Evolutionary conservation across 805 yeast species (phyloP), one percentile per base, ranked within the genome.

Genomic region (Henningerozyma blattae): DNA sequence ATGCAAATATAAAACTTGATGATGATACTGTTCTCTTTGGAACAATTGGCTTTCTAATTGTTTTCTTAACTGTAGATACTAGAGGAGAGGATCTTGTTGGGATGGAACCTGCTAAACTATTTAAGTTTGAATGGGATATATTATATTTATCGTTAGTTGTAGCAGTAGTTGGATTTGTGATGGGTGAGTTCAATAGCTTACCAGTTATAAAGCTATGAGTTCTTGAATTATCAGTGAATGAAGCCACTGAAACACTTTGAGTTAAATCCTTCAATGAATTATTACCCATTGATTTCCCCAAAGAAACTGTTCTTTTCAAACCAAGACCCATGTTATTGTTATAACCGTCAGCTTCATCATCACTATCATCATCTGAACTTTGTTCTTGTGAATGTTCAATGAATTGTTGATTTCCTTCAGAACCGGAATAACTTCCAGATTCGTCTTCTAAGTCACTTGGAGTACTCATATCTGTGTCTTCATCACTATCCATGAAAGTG

Each of bases 141-240:
- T n/a, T n/a, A n/a, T n/a, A n/a, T 6, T n/a, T 24, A n/a, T 9
- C 14, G 5, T 43, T 41, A 4, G 39, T 30, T 16, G 29, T 30
- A 17, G 37, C 34, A 16, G 41, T 30, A 19, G 35, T 30, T 6
- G 33, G 32, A 5, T 33, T 37, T 9, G 37, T 34, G 24, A n/a
- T 10, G 9, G 27, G 19, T 12, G 34, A 31, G 7, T 35, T 39
- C 25, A 45, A 30, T 7, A 51, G 47, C 36, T 47, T 41, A 2
- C 59, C 59, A 1, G 56, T 50, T 15, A 55, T 50, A 33, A 54
- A 55, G 36, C 56, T 56, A 32, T 45, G 50, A 4, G 52, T 42
- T 4, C 38, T 35, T 8, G 39, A 41, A 6, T 36, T 32, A 3
- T 40, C 35, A 10, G 27, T 32, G 5, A 36, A 15, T 2, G 44